A percentile compares a stretch with the other conserved stretches of the same genome.
Evolutionary conservation across 345 rosid genomes (phyloP).

Genomic region (Ailanthus altissimus): DNA sequence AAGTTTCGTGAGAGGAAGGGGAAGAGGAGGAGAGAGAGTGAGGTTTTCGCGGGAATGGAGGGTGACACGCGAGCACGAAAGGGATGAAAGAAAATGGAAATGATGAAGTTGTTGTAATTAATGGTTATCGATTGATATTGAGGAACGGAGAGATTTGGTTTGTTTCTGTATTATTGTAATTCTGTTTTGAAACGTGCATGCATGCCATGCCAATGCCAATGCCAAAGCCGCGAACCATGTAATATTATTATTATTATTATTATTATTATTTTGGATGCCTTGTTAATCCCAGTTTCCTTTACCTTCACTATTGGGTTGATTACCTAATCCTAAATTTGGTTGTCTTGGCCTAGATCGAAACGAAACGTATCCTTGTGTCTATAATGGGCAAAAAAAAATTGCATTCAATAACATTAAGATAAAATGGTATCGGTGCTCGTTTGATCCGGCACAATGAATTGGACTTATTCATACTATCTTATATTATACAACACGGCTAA

Average conservation of each 20-base stretch:
- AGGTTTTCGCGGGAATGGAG: constrained; percentile 69
- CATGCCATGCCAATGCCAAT: constrained; percentile 8
- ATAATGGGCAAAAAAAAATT: too few relatives aligned
- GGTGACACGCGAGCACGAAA: constrained; percentile 24
- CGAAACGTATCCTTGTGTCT: too few relatives aligned
- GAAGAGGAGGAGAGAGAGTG: constrained; percentile 20
- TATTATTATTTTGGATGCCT: too few relatives aligned
- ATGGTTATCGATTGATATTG: not conserved
- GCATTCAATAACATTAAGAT: too few relatives aligned
- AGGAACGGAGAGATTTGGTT: not conserved
- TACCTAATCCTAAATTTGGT: not conserved
- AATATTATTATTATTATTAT: too few relatives aligned
- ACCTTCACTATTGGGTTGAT: too few relatives aligned
- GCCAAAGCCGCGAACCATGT: not conserved
- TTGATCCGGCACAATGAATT: too few relatives aligned
- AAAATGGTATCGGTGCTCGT: too few relatives aligned
- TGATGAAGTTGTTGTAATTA: not conserved
- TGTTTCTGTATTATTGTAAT: not conserved
- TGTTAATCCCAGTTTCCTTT: too few relatives aligned
- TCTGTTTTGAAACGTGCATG: constrained; percentile 16
- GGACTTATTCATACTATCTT: too few relatives aligned
- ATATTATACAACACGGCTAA: too few relatives aligned
- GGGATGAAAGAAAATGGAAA: not conserved
- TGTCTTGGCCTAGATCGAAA: not conserved
- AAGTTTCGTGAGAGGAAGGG: constrained; percentile 12